Evolutionary conservation across 345 rosid genomes (phyloP).

Genomic region (Punica granatum): DNA sequence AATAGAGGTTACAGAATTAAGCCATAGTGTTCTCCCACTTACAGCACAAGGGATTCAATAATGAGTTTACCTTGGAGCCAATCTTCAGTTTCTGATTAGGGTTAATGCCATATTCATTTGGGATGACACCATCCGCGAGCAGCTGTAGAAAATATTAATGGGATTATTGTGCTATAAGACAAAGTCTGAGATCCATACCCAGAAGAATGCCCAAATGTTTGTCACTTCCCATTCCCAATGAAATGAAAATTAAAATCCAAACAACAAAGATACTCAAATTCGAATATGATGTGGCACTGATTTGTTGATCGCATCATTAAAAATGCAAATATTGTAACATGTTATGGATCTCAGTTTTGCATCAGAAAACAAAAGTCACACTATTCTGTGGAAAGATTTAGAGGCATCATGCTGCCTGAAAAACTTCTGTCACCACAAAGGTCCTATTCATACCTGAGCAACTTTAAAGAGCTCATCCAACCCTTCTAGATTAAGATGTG

Average conservation of each 20-base stretch:
- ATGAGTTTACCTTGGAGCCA: conserved; percentile 77
- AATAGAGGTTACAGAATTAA: neutral
- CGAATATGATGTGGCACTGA: neutral
- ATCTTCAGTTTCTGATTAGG: conserved; percentile 92
- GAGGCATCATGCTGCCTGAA: neutral
- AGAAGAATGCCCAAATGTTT: neutral
- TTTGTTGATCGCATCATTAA: neutral
- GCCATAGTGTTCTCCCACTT: neutral
- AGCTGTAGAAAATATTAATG: conserved; percentile 32
- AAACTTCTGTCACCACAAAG: neutral
- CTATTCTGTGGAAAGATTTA: neutral
- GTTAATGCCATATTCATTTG: conserved; percentile 97
- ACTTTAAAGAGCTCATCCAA: conserved; percentile 88
- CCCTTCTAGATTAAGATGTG: conserved; percentile 85
- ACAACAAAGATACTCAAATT: neutral
- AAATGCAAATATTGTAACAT: neutral
- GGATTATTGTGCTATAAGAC: neutral
- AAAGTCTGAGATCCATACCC: neutral
- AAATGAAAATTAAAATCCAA: neutral
- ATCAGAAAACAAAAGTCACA: neutral
- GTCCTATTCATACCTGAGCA: conserved; percentile 61
- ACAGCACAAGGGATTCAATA: neutral
- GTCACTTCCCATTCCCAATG: neutral
- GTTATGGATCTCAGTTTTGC: neutral
- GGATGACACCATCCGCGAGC: conserved; percentile 99